phyloP scores from a whole-genome alignment of 176 grass and related monocot species.

The Pontederia paniculata region DNA sequence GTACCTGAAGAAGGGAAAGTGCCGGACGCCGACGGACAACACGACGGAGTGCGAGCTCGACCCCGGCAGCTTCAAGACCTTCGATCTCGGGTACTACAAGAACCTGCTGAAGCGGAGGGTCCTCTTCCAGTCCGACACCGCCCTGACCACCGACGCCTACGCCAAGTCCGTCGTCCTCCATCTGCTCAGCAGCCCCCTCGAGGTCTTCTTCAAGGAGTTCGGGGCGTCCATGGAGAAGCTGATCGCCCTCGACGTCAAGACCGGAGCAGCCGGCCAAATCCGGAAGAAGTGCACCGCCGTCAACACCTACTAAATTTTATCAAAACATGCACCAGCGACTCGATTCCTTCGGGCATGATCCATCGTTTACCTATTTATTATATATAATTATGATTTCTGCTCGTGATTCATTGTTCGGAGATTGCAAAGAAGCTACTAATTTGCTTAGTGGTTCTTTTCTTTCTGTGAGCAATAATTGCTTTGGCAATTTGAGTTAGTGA shows the following conservation, averaged over 20 bases:
- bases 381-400: too few relatives aligned
- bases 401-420: too few relatives aligned
- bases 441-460: too few relatives aligned
- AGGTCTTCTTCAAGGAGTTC: slow-evolving; percentile 18
- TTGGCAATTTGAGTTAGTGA: too few relatives aligned
- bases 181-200: slow-evolving; percentile 6
- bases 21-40: slow-evolving; percentile 4
- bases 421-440: too few relatives aligned
- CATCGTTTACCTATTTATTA: too few relatives aligned
- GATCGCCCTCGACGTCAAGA: slow-evolving; percentile 15
- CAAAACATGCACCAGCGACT: too few relatives aligned
- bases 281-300: slow-evolving; percentile 4
- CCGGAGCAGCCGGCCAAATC: slow-evolving; percentile 7
- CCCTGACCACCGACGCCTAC: background rate
- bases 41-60: slow-evolving; percentile 10
- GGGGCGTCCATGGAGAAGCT: slow-evolving; percentile 19
- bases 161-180: slow-evolving; percentile 2
- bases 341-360: too few relatives aligned
- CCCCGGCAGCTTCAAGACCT: slow-evolving; percentile 18
- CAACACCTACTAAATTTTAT: background rate
- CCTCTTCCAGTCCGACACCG: slow-evolving; percentile 14
- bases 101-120: slow-evolving; percentile 12
- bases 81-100: slow-evolving; percentile 18
- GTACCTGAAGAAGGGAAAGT: slow-evolving; percentile 15
- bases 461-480: too few relatives aligned